Percentiles rank a stretch among this genome's conserved stretches.
phyloP scores from a whole-genome alignment of 148 eudicot genomes.

The Spergularia bocconei region DNA sequence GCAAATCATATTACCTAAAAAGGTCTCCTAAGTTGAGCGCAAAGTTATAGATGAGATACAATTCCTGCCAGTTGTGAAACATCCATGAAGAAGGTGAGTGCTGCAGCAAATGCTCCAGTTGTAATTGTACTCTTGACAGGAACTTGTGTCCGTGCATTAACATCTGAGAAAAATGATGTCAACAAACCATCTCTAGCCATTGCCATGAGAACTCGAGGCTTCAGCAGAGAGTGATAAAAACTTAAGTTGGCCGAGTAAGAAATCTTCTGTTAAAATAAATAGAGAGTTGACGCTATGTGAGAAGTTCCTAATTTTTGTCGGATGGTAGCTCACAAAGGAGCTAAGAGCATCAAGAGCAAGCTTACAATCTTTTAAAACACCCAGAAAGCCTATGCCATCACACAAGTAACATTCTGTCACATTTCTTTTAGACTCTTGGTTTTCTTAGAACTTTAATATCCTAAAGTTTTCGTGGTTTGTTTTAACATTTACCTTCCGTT shows the following conservation, averaged over 20 bases:
- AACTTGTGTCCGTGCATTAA: slow-evolving; percentile 66
- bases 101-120: slow-evolving; percentile 72
- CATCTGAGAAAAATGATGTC: slow-evolving; percentile 86
- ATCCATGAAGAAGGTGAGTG: slow-evolving; percentile 81
- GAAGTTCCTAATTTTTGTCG: neutral
- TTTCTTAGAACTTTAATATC: neutral
- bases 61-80: slow-evolving; percentile 91
- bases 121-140: slow-evolving; percentile 83
- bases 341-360: neutral
- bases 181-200: slow-evolving; percentile 98
- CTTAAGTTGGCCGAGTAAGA: slow-evolving; percentile 8
- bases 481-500: neutral
- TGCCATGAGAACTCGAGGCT: slow-evolving; percentile 96
- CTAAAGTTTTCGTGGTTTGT: neutral
- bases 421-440: neutral
- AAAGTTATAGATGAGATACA: slow-evolving; percentile 42
- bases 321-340: neutral
- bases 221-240: slow-evolving; percentile 23
- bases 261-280: neutral
- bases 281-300: neutral
- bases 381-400: neutral
- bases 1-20: neutral
- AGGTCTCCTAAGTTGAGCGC: slow-evolving; percentile 3
- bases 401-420: neutral
- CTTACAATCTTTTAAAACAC: neutral